Evolutionary conservation across 805 yeast species (phyloP), one percentile per base, ranked within the genome.

Genomic region (Zygoascus ofunaensis): DNA sequence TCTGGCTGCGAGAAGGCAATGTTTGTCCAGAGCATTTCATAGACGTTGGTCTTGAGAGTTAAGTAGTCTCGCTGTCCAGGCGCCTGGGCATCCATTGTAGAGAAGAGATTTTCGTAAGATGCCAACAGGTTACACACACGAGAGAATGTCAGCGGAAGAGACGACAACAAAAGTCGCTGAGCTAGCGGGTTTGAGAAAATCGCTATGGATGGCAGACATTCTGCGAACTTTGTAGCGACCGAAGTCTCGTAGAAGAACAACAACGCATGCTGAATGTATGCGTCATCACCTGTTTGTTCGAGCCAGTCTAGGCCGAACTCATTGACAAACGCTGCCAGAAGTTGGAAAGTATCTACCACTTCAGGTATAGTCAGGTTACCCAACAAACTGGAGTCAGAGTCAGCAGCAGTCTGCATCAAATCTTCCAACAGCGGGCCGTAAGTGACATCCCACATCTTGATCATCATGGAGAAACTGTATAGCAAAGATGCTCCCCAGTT

Each of bases 311-410:
- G 35, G 4, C 49, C 53, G 37, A 37, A 32, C 15, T 42, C 39
- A 22, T 44, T 43, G 5, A 47, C 44, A 43, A 49, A 49, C 20
- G n/a, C 39, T n/a, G 40, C 41, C 4, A 48, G 18, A 5, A 26
- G 39, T 14, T 39, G 43, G 5, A 48, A 2, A 2, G 44, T 18
- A 12, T 43, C 34, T 19, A 39, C 20, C 4, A 41, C 41, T 2
- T n/a, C 23, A 5, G 15, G 23, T 2, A 35, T 4, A n/a, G 39
- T 19, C 26, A 45, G n/a, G 5, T 41, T 46, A 8, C 33, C 45
- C 20, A 42, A 7, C 4, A 17, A 15, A 14, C 22, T 12, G 4
- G 38, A 34, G 3, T 19, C 28, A 5, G 24, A 26, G 32, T 15
- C 17, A n/a, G 32, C 18, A 4, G 32, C 5, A 26, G 10, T 26